phyloP scores from a whole-genome alignment of 2,329 filamentous ascomycete genomes.

The Aureobasidium lini region DNA sequence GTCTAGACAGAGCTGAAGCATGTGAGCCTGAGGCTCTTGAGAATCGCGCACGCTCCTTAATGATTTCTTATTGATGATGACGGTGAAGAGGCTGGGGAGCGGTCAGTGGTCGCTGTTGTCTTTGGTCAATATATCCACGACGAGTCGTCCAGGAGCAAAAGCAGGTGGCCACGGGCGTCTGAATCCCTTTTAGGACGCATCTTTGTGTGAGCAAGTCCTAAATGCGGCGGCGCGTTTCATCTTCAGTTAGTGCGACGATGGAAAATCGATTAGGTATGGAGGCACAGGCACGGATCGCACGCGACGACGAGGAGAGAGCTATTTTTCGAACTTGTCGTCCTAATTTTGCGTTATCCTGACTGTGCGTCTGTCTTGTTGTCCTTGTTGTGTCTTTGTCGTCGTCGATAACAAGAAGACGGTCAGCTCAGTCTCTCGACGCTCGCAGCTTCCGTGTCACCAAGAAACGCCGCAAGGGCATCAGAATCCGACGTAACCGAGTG shows the following conservation, averaged over 20 bases:
- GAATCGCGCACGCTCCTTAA: background rate
- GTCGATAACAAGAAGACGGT: background rate
- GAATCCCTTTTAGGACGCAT: background rate
- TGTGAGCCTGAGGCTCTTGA: background rate
- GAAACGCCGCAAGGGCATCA: background rate
- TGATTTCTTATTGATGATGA: background rate
- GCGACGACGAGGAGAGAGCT: conserved; percentile 7
- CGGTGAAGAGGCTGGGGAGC: background rate
- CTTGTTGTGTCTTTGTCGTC: background rate
- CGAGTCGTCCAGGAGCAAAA: background rate
- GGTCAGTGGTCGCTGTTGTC: background rate
- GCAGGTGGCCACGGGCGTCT: background rate
- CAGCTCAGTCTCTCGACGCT: background rate
- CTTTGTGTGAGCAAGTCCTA: background rate
- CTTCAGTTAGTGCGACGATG: conserved; percentile 3
- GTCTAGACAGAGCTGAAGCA: background rate
- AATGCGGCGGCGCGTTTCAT: conserved; percentile 7
- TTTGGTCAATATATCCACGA: background rate
- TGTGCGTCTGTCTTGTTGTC: background rate
- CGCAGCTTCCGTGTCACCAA: background rate
- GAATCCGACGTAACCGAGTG: conserved; percentile 8
- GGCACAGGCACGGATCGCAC: conserved; percentile 1
- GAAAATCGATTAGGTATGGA: background rate
- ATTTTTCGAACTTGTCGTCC: background rate
- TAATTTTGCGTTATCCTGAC: background rate